Evolutionary conservation across 2,329 filamentous ascomycete species (phyloP).

Genomic region (Dactylellina drechsleri): DNA sequence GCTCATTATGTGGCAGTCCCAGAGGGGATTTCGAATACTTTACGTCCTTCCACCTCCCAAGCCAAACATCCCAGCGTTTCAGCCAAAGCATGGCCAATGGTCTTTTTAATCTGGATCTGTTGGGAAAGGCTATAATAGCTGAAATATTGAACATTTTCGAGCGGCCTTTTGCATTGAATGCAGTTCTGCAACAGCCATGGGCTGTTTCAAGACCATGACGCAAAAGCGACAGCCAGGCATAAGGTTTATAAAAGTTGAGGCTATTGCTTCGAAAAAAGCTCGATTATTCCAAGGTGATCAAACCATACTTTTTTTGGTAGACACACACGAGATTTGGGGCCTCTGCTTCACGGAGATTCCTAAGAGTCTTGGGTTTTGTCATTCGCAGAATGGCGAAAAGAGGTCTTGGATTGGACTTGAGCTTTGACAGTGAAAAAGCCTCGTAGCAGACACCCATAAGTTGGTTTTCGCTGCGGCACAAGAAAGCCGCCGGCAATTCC

Average conservation of each 20-base stretch:
- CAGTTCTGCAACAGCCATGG: conserved; percentile 9
- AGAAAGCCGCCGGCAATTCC: conserved; percentile 33
- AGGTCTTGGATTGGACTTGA: neutral
- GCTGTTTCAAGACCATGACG: conserved; percentile 30
- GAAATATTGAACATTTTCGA: conserved; percentile 24
- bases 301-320: too few species aligned
- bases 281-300: too few species aligned
- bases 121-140: conserved; percentile 28
- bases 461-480: neutral
- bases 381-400: neutral
- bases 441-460: neutral
- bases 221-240: conserved; percentile 17
- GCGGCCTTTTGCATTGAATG: neutral
- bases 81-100: neutral
- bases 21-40: neutral
- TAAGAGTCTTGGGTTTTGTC: conserved; percentile 6
- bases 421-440: conserved; percentile 15
- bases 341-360: conserved; percentile 15
- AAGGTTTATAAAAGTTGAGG: neutral
- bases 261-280: too few species aligned
- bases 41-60: neutral
- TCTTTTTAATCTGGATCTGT: conserved; percentile 39
- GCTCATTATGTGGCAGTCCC: neutral
- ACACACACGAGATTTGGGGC: neutral
- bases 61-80: conserved; percentile 5